Conservation (phyloP, 164 flowering plant species). For the Vitis labrusca region DNA sequence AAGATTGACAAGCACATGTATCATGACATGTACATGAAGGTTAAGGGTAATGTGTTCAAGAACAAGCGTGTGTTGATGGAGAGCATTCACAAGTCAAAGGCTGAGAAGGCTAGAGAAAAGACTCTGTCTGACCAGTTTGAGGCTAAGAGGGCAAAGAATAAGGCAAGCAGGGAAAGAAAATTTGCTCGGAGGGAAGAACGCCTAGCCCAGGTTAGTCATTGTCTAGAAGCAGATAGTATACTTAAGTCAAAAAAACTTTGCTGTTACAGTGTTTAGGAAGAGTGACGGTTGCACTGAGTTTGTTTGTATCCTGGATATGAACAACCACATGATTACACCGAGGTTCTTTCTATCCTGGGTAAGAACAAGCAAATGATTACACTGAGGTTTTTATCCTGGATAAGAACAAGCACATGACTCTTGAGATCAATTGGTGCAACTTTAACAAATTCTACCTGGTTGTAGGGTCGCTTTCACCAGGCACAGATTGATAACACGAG, state of each 20-base stretch:
- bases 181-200: constrained; percentile 78
- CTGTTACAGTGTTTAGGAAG: too few relatives aligned
- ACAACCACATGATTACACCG: too few relatives aligned
- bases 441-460: too few relatives aligned
- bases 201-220: constrained; percentile 55
- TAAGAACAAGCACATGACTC: too few relatives aligned
- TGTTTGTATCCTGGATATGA: too few relatives aligned
- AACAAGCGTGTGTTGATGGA: constrained; percentile 87
- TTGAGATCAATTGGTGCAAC: too few relatives aligned
- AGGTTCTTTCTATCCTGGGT: too few relatives aligned
- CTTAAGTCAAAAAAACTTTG: background rate
- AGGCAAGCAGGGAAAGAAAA: constrained; percentile 83
- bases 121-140: constrained; percentile 83
- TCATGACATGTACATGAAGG: constrained; percentile 91
- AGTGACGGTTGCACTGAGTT: too few relatives aligned
- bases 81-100: constrained; percentile 84
- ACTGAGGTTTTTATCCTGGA: too few relatives aligned
- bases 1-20: constrained; percentile 89
- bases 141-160: constrained; percentile 85
- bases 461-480: too few relatives aligned
- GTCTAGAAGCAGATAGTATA: background rate
- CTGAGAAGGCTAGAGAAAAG: constrained; percentile 88
- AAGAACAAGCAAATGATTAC: too few relatives aligned
- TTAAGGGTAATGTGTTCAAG: constrained; percentile 88
- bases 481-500: too few relatives aligned